These are phyloP conservation scores for Candida silvicultrix DNA, from an alignment of 805 yeast genomes.

Conservation along the genomic window DNA sequence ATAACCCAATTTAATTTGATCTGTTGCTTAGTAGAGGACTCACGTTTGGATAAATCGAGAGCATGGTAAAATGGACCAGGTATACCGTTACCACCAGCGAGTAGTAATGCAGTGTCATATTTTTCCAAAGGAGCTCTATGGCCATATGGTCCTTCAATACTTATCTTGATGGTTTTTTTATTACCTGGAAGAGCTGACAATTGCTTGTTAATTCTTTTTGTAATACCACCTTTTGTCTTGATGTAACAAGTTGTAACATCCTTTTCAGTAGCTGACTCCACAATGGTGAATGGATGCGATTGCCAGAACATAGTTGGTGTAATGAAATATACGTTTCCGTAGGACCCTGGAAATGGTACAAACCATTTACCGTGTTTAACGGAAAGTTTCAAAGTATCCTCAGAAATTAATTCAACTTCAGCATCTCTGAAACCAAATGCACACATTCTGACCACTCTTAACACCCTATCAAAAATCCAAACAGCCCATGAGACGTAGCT, in stretches of 20 bases:
- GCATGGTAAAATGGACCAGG: slow-evolving; percentile 43
- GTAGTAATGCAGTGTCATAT: slow-evolving; percentile 30
- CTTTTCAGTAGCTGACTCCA: slow-evolving; percentile 30
- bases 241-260: slow-evolving; percentile 33
- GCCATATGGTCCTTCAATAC: slow-evolving; percentile 60
- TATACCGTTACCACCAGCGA: slow-evolving; percentile 47
- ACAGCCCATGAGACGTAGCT: slow-evolving; percentile 30
- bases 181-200: slow-evolving; percentile 25
- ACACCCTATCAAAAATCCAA: slow-evolving; percentile 33
- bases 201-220: slow-evolving; percentile 32
- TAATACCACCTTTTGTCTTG: slow-evolving; percentile 48
- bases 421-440: slow-evolving; percentile 19
- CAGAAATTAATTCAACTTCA: slow-evolving; percentile 20
- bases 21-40: slow-evolving; percentile 19
- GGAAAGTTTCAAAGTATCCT: slow-evolving; percentile 40
- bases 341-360: slow-evolving; percentile 46
- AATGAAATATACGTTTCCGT: slow-evolving; percentile 48
- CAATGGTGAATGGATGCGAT: slow-evolving; percentile 63
- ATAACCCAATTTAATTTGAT: slow-evolving; percentile 57
- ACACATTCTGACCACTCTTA: slow-evolving; percentile 34
- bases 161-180: slow-evolving; percentile 23
- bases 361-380: slow-evolving; percentile 38
- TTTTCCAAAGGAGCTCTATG: slow-evolving; percentile 28
- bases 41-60: slow-evolving; percentile 16
- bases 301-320: slow-evolving; percentile 49